A percentile compares a stretch with the other conserved stretches of the same genome.
phyloP scores from a whole-genome alignment of 176 grass and related monocot species.

The Rhipidocladum racemiflorum region DNA sequence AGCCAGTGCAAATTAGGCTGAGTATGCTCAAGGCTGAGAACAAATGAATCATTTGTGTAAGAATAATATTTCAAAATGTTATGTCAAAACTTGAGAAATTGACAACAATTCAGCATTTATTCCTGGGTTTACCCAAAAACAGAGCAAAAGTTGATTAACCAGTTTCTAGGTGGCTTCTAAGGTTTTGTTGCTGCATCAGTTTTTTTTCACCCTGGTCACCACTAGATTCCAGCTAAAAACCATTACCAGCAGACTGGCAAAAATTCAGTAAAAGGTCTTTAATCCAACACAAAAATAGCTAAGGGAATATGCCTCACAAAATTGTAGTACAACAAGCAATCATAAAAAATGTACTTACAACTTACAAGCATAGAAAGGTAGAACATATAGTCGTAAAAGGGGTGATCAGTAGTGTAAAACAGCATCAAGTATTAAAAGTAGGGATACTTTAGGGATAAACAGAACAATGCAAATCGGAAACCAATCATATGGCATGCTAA shows the following conservation, averaged over 20 bases:
- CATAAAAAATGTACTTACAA: not conserved
- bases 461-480: not conserved
- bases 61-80: not conserved
- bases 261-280: not conserved
- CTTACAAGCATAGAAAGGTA: not conserved
- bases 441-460: not conserved
- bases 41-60: not conserved
- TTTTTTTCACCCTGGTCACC: not conserved
- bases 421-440: not conserved
- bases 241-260: not conserved
- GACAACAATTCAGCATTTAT: not conserved
- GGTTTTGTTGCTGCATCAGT: not conserved
- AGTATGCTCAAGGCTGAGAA: not conserved
- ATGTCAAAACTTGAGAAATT: not conserved
- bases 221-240: not conserved
- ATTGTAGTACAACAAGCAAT: not conserved
- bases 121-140: not conserved
- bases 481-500: not conserved
- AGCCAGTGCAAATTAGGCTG: not conserved
- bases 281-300: not conserved
- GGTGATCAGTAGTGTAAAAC: not conserved
- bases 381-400: constrained; percentile 1
- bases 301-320: not conserved
- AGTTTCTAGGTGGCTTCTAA: not conserved
- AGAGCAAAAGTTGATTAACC: not conserved